Evolutionary conservation across 306 rosid species (phyloP).

Genomic region (Castanea sativa): DNA sequence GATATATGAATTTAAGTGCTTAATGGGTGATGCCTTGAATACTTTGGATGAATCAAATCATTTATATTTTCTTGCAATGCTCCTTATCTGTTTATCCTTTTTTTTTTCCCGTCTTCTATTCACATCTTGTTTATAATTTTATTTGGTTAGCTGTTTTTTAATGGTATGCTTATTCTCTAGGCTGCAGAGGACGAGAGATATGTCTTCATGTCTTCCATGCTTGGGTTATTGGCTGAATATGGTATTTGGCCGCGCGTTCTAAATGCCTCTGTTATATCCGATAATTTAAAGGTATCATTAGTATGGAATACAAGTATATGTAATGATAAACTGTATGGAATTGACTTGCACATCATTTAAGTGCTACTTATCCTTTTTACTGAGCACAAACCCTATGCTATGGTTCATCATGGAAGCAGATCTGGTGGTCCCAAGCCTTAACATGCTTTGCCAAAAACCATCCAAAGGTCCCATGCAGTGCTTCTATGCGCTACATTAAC

Average conservation of each 20-base stretch:
- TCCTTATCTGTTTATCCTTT: not conserved
- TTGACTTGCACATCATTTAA: too few species aligned
- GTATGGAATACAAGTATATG: not conserved
- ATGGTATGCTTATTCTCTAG: constrained; percentile 34
- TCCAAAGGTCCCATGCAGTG: not conserved
- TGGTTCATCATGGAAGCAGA: not conserved
- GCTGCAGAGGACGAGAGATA: constrained; percentile 84
- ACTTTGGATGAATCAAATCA: not conserved
- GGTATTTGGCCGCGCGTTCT: constrained; percentile 76
- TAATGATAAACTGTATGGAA: not conserved
- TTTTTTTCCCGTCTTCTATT: not conserved
- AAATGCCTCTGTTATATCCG: constrained; percentile 79
- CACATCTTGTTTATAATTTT: not conserved
- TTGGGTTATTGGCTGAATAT: constrained; percentile 80
- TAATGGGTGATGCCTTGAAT: not conserved
- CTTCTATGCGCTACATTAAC: not conserved
- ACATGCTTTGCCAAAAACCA: not conserved
- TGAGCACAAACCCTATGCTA: not conserved
- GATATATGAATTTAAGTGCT: not conserved
- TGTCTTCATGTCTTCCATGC: constrained; percentile 83
- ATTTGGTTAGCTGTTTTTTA: constrained; percentile 18
- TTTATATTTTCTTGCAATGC: not conserved
- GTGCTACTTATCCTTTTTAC: not conserved
- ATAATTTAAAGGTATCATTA: constrained; percentile 64
- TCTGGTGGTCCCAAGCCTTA: not conserved